Percentiles rank a stretch among this genome's conserved stretches.
phyloP scores from a whole-genome alignment of 768 basidiomycete genomes.

The Tulasnella sp. region DNA sequence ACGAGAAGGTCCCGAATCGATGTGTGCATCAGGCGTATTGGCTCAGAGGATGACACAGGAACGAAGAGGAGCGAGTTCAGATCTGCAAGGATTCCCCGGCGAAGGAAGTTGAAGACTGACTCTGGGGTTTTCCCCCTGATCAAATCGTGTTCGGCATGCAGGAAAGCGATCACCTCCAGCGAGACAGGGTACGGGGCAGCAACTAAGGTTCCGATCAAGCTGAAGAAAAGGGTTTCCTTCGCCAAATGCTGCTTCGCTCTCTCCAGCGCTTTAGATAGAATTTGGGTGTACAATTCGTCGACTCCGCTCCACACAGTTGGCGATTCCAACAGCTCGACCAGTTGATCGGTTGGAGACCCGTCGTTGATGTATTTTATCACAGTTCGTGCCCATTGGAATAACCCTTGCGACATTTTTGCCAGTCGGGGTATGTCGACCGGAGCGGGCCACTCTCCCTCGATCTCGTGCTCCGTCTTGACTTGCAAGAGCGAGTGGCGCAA shows the following conservation, averaged over 20 bases:
- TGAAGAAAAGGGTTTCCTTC: background rate
- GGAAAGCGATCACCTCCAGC: background rate
- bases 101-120: background rate
- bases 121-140: background rate
- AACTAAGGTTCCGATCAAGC: background rate
- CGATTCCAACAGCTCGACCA: background rate
- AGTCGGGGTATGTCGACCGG: background rate
- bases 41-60: background rate
- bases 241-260: background rate
- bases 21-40: background rate
- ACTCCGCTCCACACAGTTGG: background rate
- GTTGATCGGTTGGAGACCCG: background rate
- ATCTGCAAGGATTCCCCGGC: background rate
- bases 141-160: background rate
- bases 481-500: background rate
- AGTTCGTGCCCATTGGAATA: background rate
- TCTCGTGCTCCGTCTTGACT: background rate
- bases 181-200: background rate
- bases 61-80: background rate
- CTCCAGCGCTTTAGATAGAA: background rate
- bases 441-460: background rate
- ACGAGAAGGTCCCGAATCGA: background rate
- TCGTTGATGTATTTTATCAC: background rate
- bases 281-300: background rate
- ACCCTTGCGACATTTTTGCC: background rate